Conservation (phyloP, 306 rosid genomes). For the Dryas alaskensis region DNA sequence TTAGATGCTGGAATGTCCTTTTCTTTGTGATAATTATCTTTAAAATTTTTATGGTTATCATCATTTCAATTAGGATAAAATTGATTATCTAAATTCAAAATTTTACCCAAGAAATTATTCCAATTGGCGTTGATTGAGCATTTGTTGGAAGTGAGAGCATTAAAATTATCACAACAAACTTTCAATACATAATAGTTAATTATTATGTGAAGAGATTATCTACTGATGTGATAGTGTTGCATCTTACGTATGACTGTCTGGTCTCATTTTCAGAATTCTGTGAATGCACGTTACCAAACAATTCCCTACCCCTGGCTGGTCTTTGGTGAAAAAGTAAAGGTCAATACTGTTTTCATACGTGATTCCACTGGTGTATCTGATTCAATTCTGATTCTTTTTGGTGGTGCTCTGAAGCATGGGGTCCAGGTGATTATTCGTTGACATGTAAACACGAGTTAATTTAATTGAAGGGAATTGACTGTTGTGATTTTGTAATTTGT, state of each 20-base stretch:
- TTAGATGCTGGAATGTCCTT: background rate
- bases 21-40: background rate
- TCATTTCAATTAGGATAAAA: background rate
- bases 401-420: slow-evolving; percentile 68
- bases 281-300: slow-evolving; percentile 86
- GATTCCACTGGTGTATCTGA: slow-evolving; percentile 97
- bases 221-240: background rate
- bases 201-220: background rate
- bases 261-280: slow-evolving; percentile 71
- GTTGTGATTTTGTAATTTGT: slow-evolving; percentile 19
- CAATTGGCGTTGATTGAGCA: background rate
- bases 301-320: slow-evolving; percentile 98
- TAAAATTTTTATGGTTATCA: background rate
- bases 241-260: background rate
- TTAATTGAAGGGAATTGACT: background rate
- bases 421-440: slow-evolving; percentile 57
- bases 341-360: slow-evolving; percentile 87
- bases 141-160: background rate
- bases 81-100: background rate
- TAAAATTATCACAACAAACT: background rate
- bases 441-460: slow-evolving; percentile 1
- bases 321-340: slow-evolving; percentile 91
- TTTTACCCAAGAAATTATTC: background rate
- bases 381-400: slow-evolving; percentile 80
- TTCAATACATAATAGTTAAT: background rate